phyloP scores from a whole-genome alignment of 192 early-diverging fungal genomes.

The Phycomyces blakesleeanus region DNA sequence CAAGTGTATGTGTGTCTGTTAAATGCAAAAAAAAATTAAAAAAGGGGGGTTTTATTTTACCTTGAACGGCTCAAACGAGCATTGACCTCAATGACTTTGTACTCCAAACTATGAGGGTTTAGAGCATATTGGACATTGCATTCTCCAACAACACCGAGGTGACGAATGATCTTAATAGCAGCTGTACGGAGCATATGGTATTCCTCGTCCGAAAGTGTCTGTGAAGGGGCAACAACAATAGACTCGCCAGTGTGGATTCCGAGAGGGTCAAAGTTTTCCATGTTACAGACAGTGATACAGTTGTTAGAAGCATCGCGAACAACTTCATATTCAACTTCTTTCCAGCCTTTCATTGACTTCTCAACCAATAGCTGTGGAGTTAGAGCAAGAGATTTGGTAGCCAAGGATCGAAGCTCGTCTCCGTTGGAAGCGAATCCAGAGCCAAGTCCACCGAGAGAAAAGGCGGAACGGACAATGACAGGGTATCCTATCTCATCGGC shows the following conservation, averaged over 20 bases:
- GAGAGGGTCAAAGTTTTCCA: slow-evolving; percentile 99
- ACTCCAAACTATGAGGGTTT: slow-evolving; percentile 84
- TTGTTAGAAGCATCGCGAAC: slow-evolving; percentile 95
- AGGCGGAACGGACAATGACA: slow-evolving; percentile 93
- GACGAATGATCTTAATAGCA: slow-evolving; percentile 93
- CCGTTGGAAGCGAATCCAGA: slow-evolving; percentile 88
- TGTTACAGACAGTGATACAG: slow-evolving; percentile 99
- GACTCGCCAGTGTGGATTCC: slow-evolving; percentile 98
- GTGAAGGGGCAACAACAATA: slow-evolving; percentile 96
- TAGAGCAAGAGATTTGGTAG: slow-evolving; percentile 81
- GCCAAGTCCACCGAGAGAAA: slow-evolving; percentile 93
- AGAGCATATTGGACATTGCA: slow-evolving; percentile 98
- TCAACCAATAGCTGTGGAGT: slow-evolving; percentile 95
- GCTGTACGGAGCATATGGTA: slow-evolving; percentile 94
- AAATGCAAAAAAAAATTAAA: no score
- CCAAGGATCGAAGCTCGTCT: slow-evolving; percentile 69
- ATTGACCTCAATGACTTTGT: slow-evolving; percentile 96
- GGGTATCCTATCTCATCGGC: slow-evolving; percentile 88
- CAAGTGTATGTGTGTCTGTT: no score
- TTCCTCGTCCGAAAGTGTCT: slow-evolving; percentile 95
- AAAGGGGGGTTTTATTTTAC: no score
- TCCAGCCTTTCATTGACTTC: slow-evolving; percentile 97
- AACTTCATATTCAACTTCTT: slow-evolving; percentile 99
- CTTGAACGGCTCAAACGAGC: slow-evolving; percentile 80
- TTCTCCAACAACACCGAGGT: slow-evolving; percentile 96